A percentile compares a stretch with the other conserved stretches of the same genome.
Conservation (phyloP, 352 stramenopile genomes). For the Peronospora farinosa region DNA sequence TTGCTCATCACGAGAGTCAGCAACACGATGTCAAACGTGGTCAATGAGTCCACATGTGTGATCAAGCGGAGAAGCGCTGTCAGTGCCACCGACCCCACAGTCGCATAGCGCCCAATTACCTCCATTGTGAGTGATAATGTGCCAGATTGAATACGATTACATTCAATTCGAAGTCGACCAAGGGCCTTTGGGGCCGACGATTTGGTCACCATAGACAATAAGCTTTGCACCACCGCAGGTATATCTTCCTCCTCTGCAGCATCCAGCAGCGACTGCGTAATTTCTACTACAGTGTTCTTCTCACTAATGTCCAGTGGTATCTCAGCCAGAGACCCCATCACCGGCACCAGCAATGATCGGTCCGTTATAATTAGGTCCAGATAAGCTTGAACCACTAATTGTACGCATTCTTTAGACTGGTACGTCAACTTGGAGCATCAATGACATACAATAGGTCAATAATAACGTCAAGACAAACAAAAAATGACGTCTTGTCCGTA, state of each 20-base stretch:
- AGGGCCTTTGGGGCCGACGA: conserved; percentile 41
- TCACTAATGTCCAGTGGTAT: conserved; percentile 56
- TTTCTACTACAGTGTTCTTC: conserved; percentile 58
- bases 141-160: conserved; percentile 44
- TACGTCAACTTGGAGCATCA: conserved; percentile 55
- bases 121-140: conserved; percentile 57
- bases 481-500: background rate
- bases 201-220: conserved; percentile 66
- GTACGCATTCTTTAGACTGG: conserved; percentile 71
- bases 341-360: conserved; percentile 63
- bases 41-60: conserved; percentile 38
- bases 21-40: conserved; percentile 55
- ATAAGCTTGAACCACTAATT: conserved; percentile 69
- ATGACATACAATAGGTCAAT: background rate
- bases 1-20: conserved; percentile 57
- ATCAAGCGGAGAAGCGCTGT: conserved; percentile 43
- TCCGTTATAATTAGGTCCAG: conserved; percentile 73
- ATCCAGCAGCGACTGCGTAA: conserved; percentile 62
- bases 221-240: conserved; percentile 64
- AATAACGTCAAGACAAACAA: conserved; percentile 1
- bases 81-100: conserved; percentile 41
- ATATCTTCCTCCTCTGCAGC: conserved; percentile 75
- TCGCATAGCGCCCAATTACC: conserved; percentile 57
- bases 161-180: conserved; percentile 50
- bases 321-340: conserved; percentile 71